A percentile compares a stretch with the other conserved stretches of the same genome.
These are phyloP conservation scores for Lobosporangium transversale DNA, from an alignment of 192 early-diverging fungal species.

Conservation along the genomic window DNA sequence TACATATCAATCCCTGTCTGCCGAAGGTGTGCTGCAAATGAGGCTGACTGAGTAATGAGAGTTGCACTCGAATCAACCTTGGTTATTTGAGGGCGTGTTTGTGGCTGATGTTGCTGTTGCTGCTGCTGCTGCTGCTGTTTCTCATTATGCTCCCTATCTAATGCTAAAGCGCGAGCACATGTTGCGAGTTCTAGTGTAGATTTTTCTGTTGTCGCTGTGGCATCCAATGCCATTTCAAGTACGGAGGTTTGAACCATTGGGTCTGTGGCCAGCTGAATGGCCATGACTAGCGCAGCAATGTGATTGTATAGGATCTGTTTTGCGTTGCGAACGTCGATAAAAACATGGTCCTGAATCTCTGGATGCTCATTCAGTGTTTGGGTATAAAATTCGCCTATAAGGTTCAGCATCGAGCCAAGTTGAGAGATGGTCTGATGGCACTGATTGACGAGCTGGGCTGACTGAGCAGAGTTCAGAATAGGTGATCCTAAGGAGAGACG, in stretches of 20 bases:
- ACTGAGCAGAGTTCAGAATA: constrained; percentile 42
- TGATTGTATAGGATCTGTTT: constrained; percentile 73
- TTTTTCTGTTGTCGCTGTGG: constrained; percentile 64
- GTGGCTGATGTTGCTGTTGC: too few species aligned
- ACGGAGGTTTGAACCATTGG: constrained; percentile 66
- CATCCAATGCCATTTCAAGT: constrained; percentile 57
- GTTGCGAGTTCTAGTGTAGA: constrained; percentile 63
- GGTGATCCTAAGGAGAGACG: constrained; percentile 27
- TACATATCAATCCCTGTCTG: constrained; percentile 34
- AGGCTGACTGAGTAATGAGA: constrained; percentile 23
- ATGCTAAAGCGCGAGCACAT: constrained; percentile 61
- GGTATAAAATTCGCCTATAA: constrained; percentile 53
- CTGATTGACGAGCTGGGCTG: constrained; percentile 46
- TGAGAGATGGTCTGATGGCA: constrained; percentile 47
- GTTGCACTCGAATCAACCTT: constrained; percentile 39
- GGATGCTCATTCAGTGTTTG: constrained; percentile 41
- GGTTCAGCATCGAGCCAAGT: constrained; percentile 38
- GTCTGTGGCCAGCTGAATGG: constrained; percentile 64
- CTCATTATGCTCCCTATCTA: constrained; percentile 60
- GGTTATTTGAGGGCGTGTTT: too few species aligned
- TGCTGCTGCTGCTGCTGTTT: constrained; percentile 38
- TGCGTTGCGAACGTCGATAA: constrained; percentile 66
- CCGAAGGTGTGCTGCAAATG: constrained; percentile 6
- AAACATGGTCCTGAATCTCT: constrained; percentile 42
- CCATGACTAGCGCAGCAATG: constrained; percentile 69